Base-by-base conservation (phyloP, 2,329 filamentous ascomycete genomes). In the Leptoxyphium fumago region DNA sequence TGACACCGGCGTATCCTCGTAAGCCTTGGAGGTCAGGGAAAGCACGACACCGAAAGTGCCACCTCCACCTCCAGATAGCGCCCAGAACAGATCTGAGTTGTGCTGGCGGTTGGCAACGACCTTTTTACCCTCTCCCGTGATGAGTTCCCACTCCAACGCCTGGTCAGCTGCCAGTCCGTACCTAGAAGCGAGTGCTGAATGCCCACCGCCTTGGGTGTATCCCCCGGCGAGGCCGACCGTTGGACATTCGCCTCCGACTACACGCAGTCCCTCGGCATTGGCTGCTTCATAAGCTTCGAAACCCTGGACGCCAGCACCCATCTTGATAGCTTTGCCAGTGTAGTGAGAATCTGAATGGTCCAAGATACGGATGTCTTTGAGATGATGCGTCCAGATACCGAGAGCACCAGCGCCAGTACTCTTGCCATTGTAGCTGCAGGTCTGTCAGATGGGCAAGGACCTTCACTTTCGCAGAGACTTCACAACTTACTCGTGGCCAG, bases 61-160 rank as follows among this genome's bases (percentile, higher is more conserved):
- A 9, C 69, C 72, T 2, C 78, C 77, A 0, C 77, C 75, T 2
- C 77, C 76, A 38, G 65, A 65, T 1, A 80, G 58, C 1, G 77
- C 78, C 77, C 77, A 82, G 61, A 75, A 81, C 1, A 82, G 62
- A 42, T 80, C 77, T 0, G 62, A 45, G 49, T 80, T 73, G 29
- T 69, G 47, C 0, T 52, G 54, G 0, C 62, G 64, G 3, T 64
- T 70, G 0, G 74, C 74, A 2, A 58, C 68, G 1, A 77, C 48
- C n/a, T 69, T 52, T 13, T 64, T 46, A 2, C 76, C 74, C 13
- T 56, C 54, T 0, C 66, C 70, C 7, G 69, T 73, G n/a, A 81
- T 65, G 1, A 60, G 47, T 32, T 59, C 54, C 51, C 50, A 57
- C 21, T 71, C 65, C 2, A 82, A 62, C 0, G 71, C 67, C 41